These are phyloP conservation scores for Calonectria crousiana DNA, from an alignment of 2,329 filamentous ascomycete species.

Conservation along the genomic window DNA sequence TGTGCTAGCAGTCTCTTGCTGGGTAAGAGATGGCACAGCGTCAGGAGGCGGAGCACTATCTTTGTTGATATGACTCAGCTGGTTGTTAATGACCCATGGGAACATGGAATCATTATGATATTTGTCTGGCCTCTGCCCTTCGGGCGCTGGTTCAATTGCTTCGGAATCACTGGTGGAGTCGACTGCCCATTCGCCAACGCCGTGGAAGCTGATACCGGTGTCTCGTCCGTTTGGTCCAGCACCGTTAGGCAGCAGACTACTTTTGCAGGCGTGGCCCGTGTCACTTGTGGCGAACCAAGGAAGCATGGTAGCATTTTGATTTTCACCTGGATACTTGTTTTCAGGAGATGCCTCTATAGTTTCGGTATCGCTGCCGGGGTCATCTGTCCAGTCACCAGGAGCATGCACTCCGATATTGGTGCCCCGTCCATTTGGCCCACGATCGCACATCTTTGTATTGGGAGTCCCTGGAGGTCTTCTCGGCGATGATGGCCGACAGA, in stretches of 20 bases:
- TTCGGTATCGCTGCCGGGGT: background rate
- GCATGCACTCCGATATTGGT: background rate
- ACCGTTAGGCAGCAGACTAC: background rate
- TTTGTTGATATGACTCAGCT: background rate
- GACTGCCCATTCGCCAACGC: slow-evolving; percentile 13
- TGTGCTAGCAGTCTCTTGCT: slow-evolving; percentile 19
- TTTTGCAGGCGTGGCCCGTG: background rate
- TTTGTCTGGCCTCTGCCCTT: background rate
- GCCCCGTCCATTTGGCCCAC: background rate
- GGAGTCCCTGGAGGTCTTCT: background rate
- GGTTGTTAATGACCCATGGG: background rate
- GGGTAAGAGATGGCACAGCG: slow-evolving; percentile 8
- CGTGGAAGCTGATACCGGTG: background rate
- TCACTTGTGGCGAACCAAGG: background rate
- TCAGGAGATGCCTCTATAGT: background rate
- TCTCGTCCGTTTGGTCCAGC: background rate
- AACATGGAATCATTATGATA: background rate
- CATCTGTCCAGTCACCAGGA: slow-evolving; percentile 7
- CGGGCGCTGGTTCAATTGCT: background rate
- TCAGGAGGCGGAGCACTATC: background rate
- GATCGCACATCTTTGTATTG: slow-evolving; percentile 5
- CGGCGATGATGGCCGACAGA: background rate
- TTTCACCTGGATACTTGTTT: background rate
- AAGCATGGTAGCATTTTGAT: background rate
- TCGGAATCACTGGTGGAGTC: background rate